phyloP scores from a whole-genome alignment of 345 rosid genomes.

The Euphorbia peplus region DNA sequence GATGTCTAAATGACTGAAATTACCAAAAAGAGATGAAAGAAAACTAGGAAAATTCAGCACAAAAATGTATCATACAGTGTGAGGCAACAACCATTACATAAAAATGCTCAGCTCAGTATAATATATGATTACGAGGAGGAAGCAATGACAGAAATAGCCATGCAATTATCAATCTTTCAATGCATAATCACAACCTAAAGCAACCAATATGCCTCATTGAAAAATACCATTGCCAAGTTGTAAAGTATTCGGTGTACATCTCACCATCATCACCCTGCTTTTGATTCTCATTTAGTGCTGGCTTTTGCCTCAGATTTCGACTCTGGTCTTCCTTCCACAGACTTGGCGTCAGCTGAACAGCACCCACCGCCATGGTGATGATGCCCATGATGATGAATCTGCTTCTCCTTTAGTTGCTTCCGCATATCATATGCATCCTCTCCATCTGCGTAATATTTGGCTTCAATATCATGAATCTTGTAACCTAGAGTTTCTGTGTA shows the following conservation, averaged over 20 bases:
- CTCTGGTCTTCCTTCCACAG: conserved; percentile 38
- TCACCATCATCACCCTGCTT: conserved; percentile 34
- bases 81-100: conserved; percentile 15
- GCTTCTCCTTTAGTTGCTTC: conserved; percentile 88
- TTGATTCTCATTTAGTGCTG: conserved; percentile 35
- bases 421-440: conserved; percentile 99
- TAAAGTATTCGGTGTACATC: conserved; percentile 19
- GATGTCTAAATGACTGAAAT: neutral
- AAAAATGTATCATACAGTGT: neutral
- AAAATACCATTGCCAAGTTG: neutral
- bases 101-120: conserved; percentile 13
- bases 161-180: neutral
- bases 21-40: neutral
- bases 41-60: neutral
- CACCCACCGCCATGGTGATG: conserved; percentile 81
- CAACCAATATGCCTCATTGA: conserved; percentile 8
- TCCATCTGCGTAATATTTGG: conserved; percentile 96
- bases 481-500: conserved; percentile 85
- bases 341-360: conserved; percentile 50
- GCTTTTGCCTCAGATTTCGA: conserved; percentile 55
- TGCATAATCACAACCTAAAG: conserved; percentile 13
- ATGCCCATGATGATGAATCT: conserved; percentile 60
- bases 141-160: conserved; percentile 1
- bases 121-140: neutral
- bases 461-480: conserved; percentile 89